Evolutionary conservation across 75 land plant species (phyloP), one percentile per base, ranked within the genome.

Genomic region (Selaginella moellendorffii): DNA sequence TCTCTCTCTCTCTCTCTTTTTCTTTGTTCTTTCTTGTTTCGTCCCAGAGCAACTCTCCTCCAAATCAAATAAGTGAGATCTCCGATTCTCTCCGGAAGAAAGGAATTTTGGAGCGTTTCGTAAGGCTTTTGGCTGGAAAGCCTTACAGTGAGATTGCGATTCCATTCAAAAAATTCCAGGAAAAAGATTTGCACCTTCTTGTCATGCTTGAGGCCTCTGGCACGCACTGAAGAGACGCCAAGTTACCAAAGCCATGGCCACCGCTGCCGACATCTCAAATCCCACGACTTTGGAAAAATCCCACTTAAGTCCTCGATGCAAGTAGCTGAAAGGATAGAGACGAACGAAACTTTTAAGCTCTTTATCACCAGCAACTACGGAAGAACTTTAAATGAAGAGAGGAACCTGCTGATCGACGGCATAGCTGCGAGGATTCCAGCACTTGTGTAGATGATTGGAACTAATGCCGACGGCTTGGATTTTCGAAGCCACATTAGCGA

Each of bases 401-500:
- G 46, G 59, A 5, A 90, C 97, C 93, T 91, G 63, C 72, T 83
- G 62, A 93, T 93, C 30, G 98, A 93, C 24, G 98, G 98, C 99
- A 95, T 95, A 52, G 88, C 80, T 22, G 88, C 88, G 25, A 95
- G 82, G 56, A 86, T 69, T 18, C 74, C 85, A 31, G 87, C 90
- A 74, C 95, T 83, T 54, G 71, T 68, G 76, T 93, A 89, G 63
- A 93, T 89, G 52, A 93, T 84, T 2, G 99, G 99, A 56, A 89
- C 84, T 53, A 95, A 27, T 30, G 82, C 67, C 64, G 74, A 72
- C 26, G 98, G 98, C 30, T 89, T 93, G 74, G 79, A 88, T 74
- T 93, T 93, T 67, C 91, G 68, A 28, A 95, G 83, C 97, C 99
- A 95, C 81, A 95, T 84, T 53, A 95, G 77, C 29, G 99, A 93